A percentile compares a stretch with the other conserved stretches of the same genome.
phyloP scores from a whole-genome alignment of 2,329 filamentous ascomycete species.

The Xylaria sp. region DNA sequence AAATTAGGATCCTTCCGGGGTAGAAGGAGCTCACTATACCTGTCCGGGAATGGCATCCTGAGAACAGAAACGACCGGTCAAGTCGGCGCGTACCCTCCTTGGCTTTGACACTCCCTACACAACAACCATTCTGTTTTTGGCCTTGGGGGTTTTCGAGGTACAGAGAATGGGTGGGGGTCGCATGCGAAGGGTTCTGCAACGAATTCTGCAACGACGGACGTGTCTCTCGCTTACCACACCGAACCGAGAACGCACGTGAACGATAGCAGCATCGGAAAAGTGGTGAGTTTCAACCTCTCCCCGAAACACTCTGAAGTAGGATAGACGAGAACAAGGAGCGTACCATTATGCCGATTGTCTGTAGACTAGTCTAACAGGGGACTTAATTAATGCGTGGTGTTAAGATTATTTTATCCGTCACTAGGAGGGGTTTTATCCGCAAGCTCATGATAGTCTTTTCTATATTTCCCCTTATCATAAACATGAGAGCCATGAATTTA shows the following conservation, averaged over 20 bases:
- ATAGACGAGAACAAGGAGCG: background rate
- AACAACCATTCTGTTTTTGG: background rate
- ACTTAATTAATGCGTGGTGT: background rate
- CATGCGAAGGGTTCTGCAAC: background rate
- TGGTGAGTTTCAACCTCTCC: background rate
- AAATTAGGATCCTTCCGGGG: background rate
- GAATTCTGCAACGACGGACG: too few species aligned
- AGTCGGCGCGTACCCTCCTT: background rate
- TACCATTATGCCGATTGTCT: too few species aligned
- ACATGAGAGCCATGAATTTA: background rate
- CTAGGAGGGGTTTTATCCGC: too few species aligned
- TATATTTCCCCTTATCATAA: background rate
- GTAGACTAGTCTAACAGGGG: background rate
- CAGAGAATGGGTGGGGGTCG: background rate
- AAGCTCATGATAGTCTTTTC: background rate
- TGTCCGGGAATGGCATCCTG: background rate
- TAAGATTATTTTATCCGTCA: background rate
- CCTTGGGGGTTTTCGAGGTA: background rate
- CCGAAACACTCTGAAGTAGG: background rate
- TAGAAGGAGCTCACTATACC: background rate
- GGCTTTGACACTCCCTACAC: background rate
- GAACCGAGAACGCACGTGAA: background rate
- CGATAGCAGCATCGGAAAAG: background rate
- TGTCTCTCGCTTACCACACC: background rate
- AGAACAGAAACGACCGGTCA: background rate